phyloP scores from a whole-genome alignment of 495 filamentous ascomycete genomes.

The Rostrohypoxylon terebratum region DNA sequence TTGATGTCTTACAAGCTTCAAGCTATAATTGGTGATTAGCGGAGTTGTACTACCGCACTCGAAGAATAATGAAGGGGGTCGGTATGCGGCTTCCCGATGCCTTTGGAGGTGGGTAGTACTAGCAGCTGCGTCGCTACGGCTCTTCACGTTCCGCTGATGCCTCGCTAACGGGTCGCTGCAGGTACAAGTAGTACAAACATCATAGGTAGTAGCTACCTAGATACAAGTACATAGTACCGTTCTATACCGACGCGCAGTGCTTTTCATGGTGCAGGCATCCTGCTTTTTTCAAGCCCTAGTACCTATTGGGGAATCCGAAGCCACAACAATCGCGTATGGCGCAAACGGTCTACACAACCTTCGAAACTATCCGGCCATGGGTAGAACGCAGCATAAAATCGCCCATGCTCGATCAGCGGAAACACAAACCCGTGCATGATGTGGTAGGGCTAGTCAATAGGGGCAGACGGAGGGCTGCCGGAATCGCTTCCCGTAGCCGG shows the following conservation, averaged over 20 bases:
- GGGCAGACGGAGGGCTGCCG: constrained; percentile 5
- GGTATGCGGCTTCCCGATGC: neutral
- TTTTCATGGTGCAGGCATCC: neutral
- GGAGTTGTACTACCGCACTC: neutral
- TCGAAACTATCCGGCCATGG: too few species aligned
- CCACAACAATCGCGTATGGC: neutral
- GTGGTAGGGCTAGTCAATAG: too few species aligned
- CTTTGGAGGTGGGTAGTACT: neutral
- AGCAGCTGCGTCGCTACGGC: too few species aligned
- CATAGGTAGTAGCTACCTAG: too few species aligned
- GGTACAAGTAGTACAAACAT: neutral
- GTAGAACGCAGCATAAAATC: too few species aligned
- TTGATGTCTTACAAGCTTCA: neutral
- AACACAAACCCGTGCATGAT: too few species aligned
- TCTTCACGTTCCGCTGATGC: neutral
- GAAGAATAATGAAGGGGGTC: neutral
- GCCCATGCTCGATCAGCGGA: too few species aligned
- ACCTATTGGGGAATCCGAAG: neutral
- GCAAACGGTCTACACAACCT: too few species aligned
- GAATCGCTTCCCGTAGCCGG: constrained; percentile 1
- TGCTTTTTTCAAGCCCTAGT: neutral
- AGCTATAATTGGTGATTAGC: neutral
- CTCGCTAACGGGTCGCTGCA: neutral
- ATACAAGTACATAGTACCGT: too few species aligned
- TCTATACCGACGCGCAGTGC: neutral